Percentiles rank a stretch among this genome's conserved stretches.
These are phyloP conservation scores for Fusarium succisae DNA, from an alignment of 2,329 filamentous ascomycete species.

Conservation along the genomic window DNA sequence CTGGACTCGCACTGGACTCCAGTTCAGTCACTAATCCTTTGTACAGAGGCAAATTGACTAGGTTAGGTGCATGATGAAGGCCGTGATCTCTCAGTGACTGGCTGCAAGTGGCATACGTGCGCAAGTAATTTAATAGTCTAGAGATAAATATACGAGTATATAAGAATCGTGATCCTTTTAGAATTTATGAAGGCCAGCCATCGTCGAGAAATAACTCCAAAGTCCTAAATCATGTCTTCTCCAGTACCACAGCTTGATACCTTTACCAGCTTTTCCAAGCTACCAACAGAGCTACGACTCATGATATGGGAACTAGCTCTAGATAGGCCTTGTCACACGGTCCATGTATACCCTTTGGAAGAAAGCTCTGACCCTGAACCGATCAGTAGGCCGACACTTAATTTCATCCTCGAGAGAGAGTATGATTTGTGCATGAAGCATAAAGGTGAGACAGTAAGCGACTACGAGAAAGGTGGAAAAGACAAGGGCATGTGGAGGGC, in stretches of 20 bases:
- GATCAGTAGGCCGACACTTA: not conserved
- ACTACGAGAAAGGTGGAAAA: too few species aligned
- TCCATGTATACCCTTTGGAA: not conserved
- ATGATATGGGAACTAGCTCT: not conserved
- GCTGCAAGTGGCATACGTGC: not conserved
- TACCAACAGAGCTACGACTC: not conserved
- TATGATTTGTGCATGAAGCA: not conserved
- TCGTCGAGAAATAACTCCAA: not conserved
- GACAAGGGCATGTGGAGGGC: not conserved
- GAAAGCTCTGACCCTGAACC: accelerated
- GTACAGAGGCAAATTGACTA: not conserved
- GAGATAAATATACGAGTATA: not conserved
- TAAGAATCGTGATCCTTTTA: too few species aligned
- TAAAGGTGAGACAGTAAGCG: too few species aligned
- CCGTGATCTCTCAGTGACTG: not conserved
- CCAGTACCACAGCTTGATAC: not conserved
- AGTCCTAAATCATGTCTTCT: not conserved
- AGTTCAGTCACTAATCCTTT: not conserved
- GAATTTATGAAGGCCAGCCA: not conserved
- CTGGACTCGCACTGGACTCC: not conserved
- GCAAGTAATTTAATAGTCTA: not conserved
- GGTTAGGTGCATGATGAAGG: not conserved
- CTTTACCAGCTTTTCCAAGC: not conserved
- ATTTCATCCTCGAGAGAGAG: not conserved
- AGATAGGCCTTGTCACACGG: not conserved